Percentiles rank a stretch among this genome's conserved stretches.
Evolutionary conservation across 148 eudicot genomes (phyloP).

Genomic region (Heliamphora exappendiculata): DNA sequence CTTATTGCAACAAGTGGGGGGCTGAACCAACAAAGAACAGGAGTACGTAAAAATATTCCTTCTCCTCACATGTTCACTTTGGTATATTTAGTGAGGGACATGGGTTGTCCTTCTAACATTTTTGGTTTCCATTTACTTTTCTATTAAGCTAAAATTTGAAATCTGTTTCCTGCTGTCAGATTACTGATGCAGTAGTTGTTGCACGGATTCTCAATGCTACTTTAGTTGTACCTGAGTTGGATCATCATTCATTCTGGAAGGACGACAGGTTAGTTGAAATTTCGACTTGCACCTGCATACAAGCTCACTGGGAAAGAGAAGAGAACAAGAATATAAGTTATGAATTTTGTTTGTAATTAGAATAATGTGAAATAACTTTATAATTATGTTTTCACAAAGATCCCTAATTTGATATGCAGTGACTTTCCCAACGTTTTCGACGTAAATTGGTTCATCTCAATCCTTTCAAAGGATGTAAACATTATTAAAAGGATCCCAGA

Average conservation of each 20-base stretch:
- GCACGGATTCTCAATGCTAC: conserved; percentile 95
- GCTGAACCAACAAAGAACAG: conserved; percentile 90
- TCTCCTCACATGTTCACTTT: conserved; percentile 3
- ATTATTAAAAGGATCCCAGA: conserved; percentile 78
- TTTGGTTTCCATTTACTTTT: conserved; percentile 4
- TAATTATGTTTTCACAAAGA: neutral
- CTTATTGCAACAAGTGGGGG: conserved; percentile 99
- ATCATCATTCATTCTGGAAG: conserved; percentile 94
- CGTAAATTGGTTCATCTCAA: conserved; percentile 88
- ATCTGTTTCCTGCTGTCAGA: conserved; percentile 37
- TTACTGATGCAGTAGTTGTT: conserved; percentile 93
- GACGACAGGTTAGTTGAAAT: conserved; percentile 66
- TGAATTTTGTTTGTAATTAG: neutral
- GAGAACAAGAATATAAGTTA: neutral
- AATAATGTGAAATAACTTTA: neutral
- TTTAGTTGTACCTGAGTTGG: conserved; percentile 80
- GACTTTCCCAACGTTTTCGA: conserved; percentile 85
- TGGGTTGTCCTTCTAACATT: neutral
- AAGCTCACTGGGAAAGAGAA: neutral
- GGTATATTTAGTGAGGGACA: neutral
- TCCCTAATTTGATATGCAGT: conserved; percentile 43
- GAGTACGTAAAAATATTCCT: conserved; percentile 48
- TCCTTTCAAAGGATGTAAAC: conserved; percentile 73
- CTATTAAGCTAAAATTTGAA: conserved; percentile 9
- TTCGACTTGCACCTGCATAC: neutral